Evolutionary conservation across 2,329 filamentous ascomycete species (phyloP).

Genomic region (Ascocoryne sarcoides): DNA sequence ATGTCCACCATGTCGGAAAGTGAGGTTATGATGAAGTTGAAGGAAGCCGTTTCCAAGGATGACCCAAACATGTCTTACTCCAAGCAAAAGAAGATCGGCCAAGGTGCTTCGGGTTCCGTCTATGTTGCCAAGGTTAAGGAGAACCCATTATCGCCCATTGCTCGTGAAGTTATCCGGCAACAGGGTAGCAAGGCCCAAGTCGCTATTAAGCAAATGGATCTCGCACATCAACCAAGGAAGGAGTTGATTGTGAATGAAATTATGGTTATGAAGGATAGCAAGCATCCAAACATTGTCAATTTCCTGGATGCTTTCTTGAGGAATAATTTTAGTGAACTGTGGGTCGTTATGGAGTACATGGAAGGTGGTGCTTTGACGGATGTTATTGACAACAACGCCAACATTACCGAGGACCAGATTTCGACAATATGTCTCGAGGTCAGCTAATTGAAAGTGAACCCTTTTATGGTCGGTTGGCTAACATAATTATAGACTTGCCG

Average conservation of each 20-base stretch:
- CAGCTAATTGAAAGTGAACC: slow-evolving; percentile 28
- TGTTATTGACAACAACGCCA: slow-evolving; percentile 95
- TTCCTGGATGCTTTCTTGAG: slow-evolving; percentile 95
- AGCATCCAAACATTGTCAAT: slow-evolving; percentile 97
- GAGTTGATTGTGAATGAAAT: slow-evolving; percentile 99
- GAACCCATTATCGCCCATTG: slow-evolving; percentile 69
- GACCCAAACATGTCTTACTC: slow-evolving; percentile 93
- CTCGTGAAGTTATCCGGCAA: slow-evolving; percentile 67
- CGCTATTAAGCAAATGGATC: slow-evolving; percentile 99
- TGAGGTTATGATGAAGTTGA: slow-evolving; percentile 93
- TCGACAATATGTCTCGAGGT: slow-evolving; percentile 96
- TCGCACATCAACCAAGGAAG: slow-evolving; percentile 93
- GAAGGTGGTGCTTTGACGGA: slow-evolving; percentile 95
- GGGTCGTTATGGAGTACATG: slow-evolving; percentile 99
- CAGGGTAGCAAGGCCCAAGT: slow-evolving; percentile 81
- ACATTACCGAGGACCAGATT: slow-evolving; percentile 94
- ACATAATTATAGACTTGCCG: slow-evolving; percentile 67
- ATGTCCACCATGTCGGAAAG: slow-evolving; percentile 98
- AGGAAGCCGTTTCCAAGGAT: slow-evolving; percentile 91
- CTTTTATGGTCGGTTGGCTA: background rate
- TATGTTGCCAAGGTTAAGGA: slow-evolving; percentile 96
- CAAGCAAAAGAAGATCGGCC: slow-evolving; percentile 99
- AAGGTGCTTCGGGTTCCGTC: slow-evolving; percentile 94
- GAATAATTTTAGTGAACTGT: slow-evolving; percentile 91
- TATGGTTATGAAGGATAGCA: slow-evolving; percentile 99